Evolutionary conservation across 306 rosid genomes (phyloP), one percentile per base, ranked within the genome.

Genomic region (Hippophae gyantsensis): DNA sequence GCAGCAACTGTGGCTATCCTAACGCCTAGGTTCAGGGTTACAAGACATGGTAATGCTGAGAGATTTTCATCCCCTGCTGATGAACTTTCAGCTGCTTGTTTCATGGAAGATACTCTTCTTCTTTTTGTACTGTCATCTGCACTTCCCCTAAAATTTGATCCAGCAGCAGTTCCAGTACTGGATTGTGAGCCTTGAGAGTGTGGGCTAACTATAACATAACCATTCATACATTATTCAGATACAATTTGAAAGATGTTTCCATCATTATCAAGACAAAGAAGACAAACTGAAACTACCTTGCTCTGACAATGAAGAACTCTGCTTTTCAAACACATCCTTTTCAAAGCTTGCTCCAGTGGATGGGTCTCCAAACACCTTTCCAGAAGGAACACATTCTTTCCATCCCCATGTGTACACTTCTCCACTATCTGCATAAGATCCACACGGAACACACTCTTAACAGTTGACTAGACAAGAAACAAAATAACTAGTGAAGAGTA

Each of bases 331-430:
- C 53, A 63, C 76, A 69, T 81, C 86, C 69, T 67, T 90, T 69
- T 79, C 94, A n/a, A 62, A 57, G 68, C 76, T 81, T 66, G 63
- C 55, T 47, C 73, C 85, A 42, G 64, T 13, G 48, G 64, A 63
- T 57, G 80, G 64, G 63, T 84, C 90, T 8, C 81, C 85, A 67
- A 84, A 56, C 65, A 87, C 77, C 81, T 79, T 90, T 49, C 97
- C 97, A 56, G 97, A 82, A 14, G 97, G 97, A 79, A 90, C 77
- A 77, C 97, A 90, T 80, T 90, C 97, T 75, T 81, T 90, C 97
- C 97, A 90, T 59, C 97, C 97, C 97, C 97, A 90, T 6, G 97
- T 84, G 72, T 82, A 90, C 61, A 90, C 90, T 71, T 82, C 87
- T 75, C 89, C 94, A 40, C 60, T 61, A 13, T 77, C 97, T 90